Percentiles rank a stretch among this genome's conserved stretches.
Evolutionary conservation across 2,329 filamentous ascomycete genomes (phyloP).

Genomic region (Penicillium janthinellum): DNA sequence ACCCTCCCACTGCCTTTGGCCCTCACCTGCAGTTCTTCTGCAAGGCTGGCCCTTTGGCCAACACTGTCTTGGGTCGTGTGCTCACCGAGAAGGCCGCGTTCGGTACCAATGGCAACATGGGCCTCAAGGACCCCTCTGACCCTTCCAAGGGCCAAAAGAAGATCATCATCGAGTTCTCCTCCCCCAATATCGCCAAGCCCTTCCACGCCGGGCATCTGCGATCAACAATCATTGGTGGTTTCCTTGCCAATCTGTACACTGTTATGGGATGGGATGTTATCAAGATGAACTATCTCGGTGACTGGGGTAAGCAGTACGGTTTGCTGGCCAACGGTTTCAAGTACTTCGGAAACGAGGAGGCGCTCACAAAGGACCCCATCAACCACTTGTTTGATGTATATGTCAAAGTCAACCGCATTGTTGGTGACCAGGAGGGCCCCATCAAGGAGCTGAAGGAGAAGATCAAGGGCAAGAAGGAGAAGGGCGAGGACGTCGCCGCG

Average conservation of each 20-base stretch:
- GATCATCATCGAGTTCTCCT: conserved; percentile 66
- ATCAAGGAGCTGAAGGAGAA: conserved; percentile 58
- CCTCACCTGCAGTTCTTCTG: conserved; percentile 68
- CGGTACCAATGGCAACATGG: conserved; percentile 62
- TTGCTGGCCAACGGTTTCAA: conserved; percentile 65
- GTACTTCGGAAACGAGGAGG: conserved; percentile 62
- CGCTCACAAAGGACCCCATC: conserved; percentile 62
- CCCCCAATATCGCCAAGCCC: conserved; percentile 68
- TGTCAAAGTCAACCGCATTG: conserved; percentile 63
- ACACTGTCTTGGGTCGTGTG: conserved; percentile 62
- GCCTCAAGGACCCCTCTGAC: conserved; percentile 60
- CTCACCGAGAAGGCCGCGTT: conserved; percentile 58
- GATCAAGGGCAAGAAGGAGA: conserved; percentile 51
- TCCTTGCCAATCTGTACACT: conserved; percentile 63
- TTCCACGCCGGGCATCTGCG: conserved; percentile 66
- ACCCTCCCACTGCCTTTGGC: conserved; percentile 57
- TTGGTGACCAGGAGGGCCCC: conserved; percentile 58
- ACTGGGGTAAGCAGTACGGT: conserved; percentile 71
- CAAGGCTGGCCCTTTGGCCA: conserved; percentile 58
- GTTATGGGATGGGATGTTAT: conserved; percentile 64
- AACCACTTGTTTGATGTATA: conserved; percentile 68
- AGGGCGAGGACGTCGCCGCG: conserved; percentile 51
- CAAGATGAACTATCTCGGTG: conserved; percentile 68
- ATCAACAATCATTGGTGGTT: conserved; percentile 68
- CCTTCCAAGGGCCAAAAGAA: conserved; percentile 59